A percentile compares a stretch with the other conserved stretches of the same genome.
These are phyloP conservation scores for Aspergillus alliaceus DNA, from an alignment of 2,329 filamentous ascomycete species.

Conservation along the genomic window DNA sequence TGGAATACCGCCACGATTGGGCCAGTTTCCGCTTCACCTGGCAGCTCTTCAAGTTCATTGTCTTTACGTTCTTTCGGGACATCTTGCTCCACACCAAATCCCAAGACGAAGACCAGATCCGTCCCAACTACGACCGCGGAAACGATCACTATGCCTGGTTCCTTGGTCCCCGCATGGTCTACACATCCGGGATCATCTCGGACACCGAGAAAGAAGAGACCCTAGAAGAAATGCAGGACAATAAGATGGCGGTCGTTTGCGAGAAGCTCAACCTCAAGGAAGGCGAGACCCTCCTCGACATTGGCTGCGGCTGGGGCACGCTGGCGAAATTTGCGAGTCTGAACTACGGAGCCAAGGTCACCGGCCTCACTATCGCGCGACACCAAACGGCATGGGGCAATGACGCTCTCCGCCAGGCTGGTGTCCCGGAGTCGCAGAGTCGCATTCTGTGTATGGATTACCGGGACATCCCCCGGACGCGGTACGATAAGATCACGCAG, in stretches of 20 bases:
- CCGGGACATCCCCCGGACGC: constrained; percentile 83
- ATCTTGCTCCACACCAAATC: constrained; percentile 89
- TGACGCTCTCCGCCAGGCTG: constrained; percentile 76
- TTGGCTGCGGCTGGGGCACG: constrained; percentile 97
- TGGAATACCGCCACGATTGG: constrained; percentile 98
- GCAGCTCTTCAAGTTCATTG: constrained; percentile 75
- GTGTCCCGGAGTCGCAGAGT: constrained; percentile 83
- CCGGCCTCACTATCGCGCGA: constrained; percentile 88
- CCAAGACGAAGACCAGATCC: constrained; percentile 98
- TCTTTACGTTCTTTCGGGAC: too few species aligned
- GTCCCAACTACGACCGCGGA: constrained; percentile 95
- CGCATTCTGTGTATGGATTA: constrained; percentile 95
- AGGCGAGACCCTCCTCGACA: constrained; percentile 83
- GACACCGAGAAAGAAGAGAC: constrained; percentile 85
- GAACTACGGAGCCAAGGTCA: constrained; percentile 83
- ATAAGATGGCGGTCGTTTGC: constrained; percentile 92
- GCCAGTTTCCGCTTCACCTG: constrained; percentile 89
- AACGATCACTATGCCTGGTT: constrained; percentile 99
- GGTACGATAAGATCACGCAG: constrained; percentile 95
- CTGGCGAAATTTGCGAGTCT: constrained; percentile 88
- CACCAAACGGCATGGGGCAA: constrained; percentile 99
- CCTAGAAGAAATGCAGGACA: constrained; percentile 94
- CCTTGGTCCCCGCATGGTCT: constrained; percentile 97
- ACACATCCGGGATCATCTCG: constrained; percentile 91
- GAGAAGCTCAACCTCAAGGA: constrained; percentile 87